Evolutionary conservation across 768 basidiomycete genomes (phyloP).

Genomic region (Macrolepiota dolichaula): DNA sequence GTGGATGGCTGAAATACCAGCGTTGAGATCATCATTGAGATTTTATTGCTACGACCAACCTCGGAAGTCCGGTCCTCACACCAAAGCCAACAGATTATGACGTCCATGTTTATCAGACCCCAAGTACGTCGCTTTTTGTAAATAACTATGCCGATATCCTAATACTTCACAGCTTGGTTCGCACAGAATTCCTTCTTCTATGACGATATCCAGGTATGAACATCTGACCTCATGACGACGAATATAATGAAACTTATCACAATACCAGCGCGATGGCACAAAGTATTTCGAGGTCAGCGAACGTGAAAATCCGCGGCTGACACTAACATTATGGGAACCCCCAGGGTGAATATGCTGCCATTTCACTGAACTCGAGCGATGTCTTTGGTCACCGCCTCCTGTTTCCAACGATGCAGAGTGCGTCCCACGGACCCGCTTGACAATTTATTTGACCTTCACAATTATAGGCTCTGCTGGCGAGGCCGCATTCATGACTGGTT

Average conservation of each 20-base stretch:
- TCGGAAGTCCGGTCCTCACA: constrained; percentile 39
- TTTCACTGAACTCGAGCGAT: constrained; percentile 49
- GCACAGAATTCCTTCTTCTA: constrained; percentile 39
- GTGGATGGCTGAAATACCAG: neutral
- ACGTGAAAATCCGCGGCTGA: neutral
- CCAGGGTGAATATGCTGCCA: constrained; percentile 61
- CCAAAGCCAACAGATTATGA: constrained; percentile 54
- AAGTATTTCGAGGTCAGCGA: constrained; percentile 52
- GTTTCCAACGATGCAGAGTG: constrained; percentile 58
- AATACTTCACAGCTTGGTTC: constrained; percentile 32
- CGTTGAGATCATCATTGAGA: constrained; percentile 17
- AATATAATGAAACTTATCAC: neutral
- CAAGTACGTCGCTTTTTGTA: constrained; percentile 30
- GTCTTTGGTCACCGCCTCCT: constrained; percentile 47
- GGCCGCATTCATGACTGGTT: constrained; percentile 67
- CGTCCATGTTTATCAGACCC: constrained; percentile 56
- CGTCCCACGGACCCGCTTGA: constrained; percentile 8
- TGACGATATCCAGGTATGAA: constrained; percentile 30
- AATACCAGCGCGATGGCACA: constrained; percentile 49
- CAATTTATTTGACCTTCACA: neutral
- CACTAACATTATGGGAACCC: neutral
- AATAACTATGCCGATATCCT: neutral
- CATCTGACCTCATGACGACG: neutral
- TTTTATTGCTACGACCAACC: constrained; percentile 53
- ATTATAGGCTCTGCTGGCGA: constrained; percentile 49